Percentiles rank a stretch among this genome's conserved stretches.
These are phyloP conservation scores for Hebeloma cylindrosporum DNA, from an alignment of 768 basidiomycete genomes.

Conservation along the genomic window DNA sequence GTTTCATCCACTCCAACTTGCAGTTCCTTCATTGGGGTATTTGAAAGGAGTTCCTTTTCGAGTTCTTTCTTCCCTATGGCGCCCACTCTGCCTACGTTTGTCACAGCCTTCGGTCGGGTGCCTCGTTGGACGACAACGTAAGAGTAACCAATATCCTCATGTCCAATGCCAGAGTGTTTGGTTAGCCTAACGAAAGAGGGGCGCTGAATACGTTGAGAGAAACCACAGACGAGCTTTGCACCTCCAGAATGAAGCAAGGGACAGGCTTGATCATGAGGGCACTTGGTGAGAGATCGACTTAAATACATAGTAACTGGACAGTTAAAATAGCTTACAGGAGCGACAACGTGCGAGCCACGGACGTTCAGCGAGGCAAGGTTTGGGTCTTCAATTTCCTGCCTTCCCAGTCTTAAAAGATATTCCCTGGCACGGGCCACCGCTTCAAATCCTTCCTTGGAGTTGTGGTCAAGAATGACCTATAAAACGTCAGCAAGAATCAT, in stretches of 20 bases:
- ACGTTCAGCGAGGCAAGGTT: slow-evolving; percentile 32
- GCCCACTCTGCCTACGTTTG: slow-evolving; percentile 51
- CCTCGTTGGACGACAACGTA: slow-evolving; percentile 90
- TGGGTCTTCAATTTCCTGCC: slow-evolving; percentile 53
- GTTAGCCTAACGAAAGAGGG: slow-evolving; percentile 84
- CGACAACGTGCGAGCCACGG: slow-evolving; percentile 78
- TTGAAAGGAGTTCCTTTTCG: slow-evolving; percentile 31
- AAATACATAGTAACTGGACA: slow-evolving; percentile 10
- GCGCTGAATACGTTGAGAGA: slow-evolving; percentile 84
- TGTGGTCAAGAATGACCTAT: slow-evolving; percentile 87
- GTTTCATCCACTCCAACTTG: slow-evolving; percentile 37
- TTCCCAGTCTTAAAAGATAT: slow-evolving; percentile 63
- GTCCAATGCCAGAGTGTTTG: slow-evolving; percentile 81
- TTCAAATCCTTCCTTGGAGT: slow-evolving; percentile 72
- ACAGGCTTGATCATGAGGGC: slow-evolving; percentile 87
- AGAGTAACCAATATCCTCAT: slow-evolving; percentile 86
- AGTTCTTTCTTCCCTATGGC: slow-evolving; percentile 49
- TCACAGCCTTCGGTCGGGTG: slow-evolving; percentile 48
- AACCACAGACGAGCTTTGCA: slow-evolving; percentile 66
- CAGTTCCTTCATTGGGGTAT: slow-evolving; percentile 39
- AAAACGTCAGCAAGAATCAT: slow-evolving; percentile 5
- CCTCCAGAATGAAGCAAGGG: slow-evolving; percentile 67
- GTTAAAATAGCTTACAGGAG: slow-evolving; percentile 59
- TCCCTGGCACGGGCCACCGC: slow-evolving; percentile 77
- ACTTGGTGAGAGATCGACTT: too few species aligned